Evolutionary conservation across 2,329 filamentous ascomycete genomes (phyloP), one percentile per base, ranked within the genome.

Genomic region (Ambrosiella cleistominuta): DNA sequence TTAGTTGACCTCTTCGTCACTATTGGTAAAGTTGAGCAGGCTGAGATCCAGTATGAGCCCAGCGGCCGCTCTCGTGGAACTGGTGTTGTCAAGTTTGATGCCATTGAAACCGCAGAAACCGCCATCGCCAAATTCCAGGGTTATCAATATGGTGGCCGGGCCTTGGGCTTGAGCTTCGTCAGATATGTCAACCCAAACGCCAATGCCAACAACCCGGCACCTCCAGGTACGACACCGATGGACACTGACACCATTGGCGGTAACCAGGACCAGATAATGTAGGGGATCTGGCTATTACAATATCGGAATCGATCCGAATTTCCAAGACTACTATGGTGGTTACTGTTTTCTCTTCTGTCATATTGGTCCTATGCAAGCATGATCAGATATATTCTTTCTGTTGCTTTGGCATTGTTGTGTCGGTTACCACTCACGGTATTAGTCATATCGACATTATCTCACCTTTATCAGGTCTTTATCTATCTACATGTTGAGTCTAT

Each of bases 211-310:
- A 58, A 47, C 50, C n/a, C 19, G 8, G 17, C 19, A 4, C 56
- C 56, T 36, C 19, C 42, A 49, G 17, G 72, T 62, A 85, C 90
- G 63, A 78, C 75, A 64, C 44, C 59, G 6, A 95, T 96, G 88
- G 90, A 96, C 64, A 87, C 83, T 39, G 82, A 88, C 62, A 80
- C 86, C 63, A 78, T 79, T 55, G 85, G 84, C 61, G 72, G 95
- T 68, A 95, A 89, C n/a, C 93, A 97, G 72, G 91, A 97, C 68
- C 90, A 97, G 75, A 96, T 97, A 72, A 95, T 97, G 90, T 97
- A 73, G 54, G n/a, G 27, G 27, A 42, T 13, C 13, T 27, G 3
- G 27, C 27, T 3, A 27, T 27, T 27, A 27, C 27, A 27, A 5
- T 27, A 5, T 27, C 27, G 27, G 27, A 27, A 27, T 27, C 27